Evolutionary conservation across 1,284 basidiomycete species (phyloP).

Genomic region (Boletellus deceptivus): DNA sequence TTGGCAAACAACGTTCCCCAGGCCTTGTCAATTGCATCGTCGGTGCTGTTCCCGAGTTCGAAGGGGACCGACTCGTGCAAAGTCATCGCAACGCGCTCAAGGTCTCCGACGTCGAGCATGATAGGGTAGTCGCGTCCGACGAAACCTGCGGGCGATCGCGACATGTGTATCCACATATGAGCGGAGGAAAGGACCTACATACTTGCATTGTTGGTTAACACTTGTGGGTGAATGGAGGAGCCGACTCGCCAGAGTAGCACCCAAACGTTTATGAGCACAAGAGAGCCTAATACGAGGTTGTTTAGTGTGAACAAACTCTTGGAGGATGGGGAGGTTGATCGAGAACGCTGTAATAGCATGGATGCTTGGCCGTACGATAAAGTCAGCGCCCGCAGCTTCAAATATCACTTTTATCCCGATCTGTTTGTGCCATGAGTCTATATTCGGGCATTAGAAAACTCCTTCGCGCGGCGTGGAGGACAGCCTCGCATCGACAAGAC

Average conservation of each 20-base stretch:
- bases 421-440: not conserved
- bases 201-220: not conserved
- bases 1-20: slow-evolving; percentile 11
- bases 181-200: not conserved
- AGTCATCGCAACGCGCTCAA: slow-evolving; percentile 11
- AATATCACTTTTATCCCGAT: not conserved
- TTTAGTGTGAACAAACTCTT: not conserved
- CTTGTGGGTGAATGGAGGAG: not conserved
- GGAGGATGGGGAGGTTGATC: not conserved
- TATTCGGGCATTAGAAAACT: not conserved
- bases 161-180: not conserved
- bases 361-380: too few species aligned
- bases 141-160: slow-evolving; percentile 1
- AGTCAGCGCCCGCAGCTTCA: not conserved
- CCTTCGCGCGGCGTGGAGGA: not conserved
- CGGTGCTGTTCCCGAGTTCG: slow-evolving; percentile 2
- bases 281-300: not conserved
- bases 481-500: too few species aligned
- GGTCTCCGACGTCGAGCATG: slow-evolving; percentile 5
- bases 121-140: slow-evolving; percentile 8
- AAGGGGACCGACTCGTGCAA: slow-evolving; percentile 11
- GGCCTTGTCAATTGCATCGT: slow-evolving; percentile 4
- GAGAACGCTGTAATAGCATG: not conserved
- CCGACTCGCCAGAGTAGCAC: slow-evolving; percentile 7
- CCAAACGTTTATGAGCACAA: slow-evolving; percentile 5